Evolutionary conservation across 495 filamentous ascomycete species (phyloP), one percentile per base, ranked within the genome.

Genomic region (Aspergillus ostianus): DNA sequence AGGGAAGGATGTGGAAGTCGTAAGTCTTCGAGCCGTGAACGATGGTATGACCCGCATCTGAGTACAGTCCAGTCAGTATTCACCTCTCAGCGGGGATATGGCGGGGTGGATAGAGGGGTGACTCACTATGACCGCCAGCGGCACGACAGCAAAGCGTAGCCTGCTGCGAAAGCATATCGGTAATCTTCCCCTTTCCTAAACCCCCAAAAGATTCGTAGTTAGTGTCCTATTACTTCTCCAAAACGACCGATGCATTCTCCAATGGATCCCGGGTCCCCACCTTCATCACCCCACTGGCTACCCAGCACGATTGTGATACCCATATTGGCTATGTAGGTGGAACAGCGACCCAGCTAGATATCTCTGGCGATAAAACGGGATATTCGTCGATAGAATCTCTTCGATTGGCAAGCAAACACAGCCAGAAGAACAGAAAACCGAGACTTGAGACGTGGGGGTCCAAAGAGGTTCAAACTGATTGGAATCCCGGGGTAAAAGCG

Each of bases 1-100:
- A 85, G 58, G 85, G 86, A 48, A 88, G 80, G 62, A 87, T 84
- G 75, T 93, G 91, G 74, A 91, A 91, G 70, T 87, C 80, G 67
- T 85, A 87, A 41, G 81, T 84, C 51, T 81, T 72, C 45, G 80
- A 76, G 53, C 85, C 80, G 64, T 84, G 82, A 62, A 88, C 82
- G 58, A 86, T 84, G 47, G 84, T 86, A 62, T 82, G 80, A 53
- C 80, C 79, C 57, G 80, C 81, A 62, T 83, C 73, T 77, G 59
- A 15, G 26, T 55, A 57, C 21, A 58, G 19, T 55, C 7, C 8
- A 26, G 50, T 29, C 9, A 52, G n/a, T 30, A 20, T 29, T 2
- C 46, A 18, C 20, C 19, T n/a, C 13, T 27, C 41, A 9, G 19
- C 27, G 51, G 55, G 61, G 51, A 67, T 13, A n/a, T n/a, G n/a